phyloP scores from a whole-genome alignment of 164 flowering plant species.

The Vitis amurensis region DNA sequence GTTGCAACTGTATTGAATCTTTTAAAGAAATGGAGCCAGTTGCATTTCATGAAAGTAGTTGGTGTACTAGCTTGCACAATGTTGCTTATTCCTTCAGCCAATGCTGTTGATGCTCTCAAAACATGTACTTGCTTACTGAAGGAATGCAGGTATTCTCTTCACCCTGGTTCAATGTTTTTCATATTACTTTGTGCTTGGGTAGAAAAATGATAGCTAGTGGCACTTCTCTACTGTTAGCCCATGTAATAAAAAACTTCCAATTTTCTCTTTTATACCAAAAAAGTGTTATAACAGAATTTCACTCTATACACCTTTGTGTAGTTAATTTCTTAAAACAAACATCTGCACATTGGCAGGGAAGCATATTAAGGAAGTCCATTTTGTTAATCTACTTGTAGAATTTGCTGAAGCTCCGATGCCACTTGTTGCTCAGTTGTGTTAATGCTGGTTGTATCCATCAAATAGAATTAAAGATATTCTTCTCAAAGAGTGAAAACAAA shows the following conservation, averaged over 20 bases:
- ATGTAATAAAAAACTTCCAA: background rate
- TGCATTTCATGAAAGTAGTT: slow-evolving; percentile 31
- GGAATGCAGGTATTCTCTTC: slow-evolving; percentile 70
- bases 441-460: no score
- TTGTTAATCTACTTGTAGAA: background rate
- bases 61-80: slow-evolving; percentile 46
- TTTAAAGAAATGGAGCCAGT: slow-evolving; percentile 40
- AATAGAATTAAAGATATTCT: no score
- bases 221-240: background rate
- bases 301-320: background rate
- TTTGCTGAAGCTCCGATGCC: no score
- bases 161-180: background rate
- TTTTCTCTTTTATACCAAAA: background rate
- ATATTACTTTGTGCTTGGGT: background rate
- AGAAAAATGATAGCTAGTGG: background rate
- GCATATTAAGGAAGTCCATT: background rate
- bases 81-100: slow-evolving; percentile 55
- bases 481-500: no score
- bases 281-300: background rate
- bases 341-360: background rate
- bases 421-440: no score
- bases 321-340: background rate
- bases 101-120: slow-evolving; percentile 80
- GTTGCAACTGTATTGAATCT: slow-evolving; percentile 11
- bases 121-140: slow-evolving; percentile 78